Base-by-base conservation (phyloP, 768 basidiomycete genomes). In the Tulasnella sp. region DNA sequence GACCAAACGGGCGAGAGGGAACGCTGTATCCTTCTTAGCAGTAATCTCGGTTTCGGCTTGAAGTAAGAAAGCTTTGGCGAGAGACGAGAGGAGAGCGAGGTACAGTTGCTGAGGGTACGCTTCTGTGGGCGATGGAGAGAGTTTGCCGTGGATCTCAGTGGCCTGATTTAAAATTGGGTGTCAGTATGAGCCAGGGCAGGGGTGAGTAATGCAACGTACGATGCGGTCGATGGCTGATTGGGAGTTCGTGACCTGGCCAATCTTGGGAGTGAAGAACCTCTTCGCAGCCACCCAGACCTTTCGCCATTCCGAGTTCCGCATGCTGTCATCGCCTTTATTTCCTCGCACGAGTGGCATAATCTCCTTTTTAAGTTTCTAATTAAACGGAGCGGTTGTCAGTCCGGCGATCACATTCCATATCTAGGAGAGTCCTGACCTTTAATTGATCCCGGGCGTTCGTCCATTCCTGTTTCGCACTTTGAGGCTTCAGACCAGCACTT, bases 21-120 rank as follows among this genome's bases (percentile, higher is more conserved):
- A 83, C 0, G 94, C 95, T 29, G 90, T 90, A 36, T 88, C 87
- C 77, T 90, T 88, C 80, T 95, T 92, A 2, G 95, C 94, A 1
- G 90, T 87, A 9, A 96, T 92, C 80, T 98, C 96, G 0, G 89
- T 90, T 81, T 97, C 95, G 19, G 95, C 95, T 81, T 98, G 96
- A 39, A 91, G 84, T 59, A 98, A 84, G 74, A 98, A 89, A 19
- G 88, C 83, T 78, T 98, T 98, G 63, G 93, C 83, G 44, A 98
- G 86, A n/a, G 94, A 90, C 26, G 92, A 95, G 62, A 95, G 86
- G 26, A 90, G 84, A 66, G 93, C 91, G 63, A 83, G 79, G 78
- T 94, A 95, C 69, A 91, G 81, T n/a, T 78, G 75, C 41, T 75
- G 74, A 14, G 79, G 77, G 70, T 78, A 75, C 0, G 75, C 76